Evolutionary conservation across 2,329 filamentous ascomycete species (phyloP).

Genomic region (Colletotrichum simmondsii): DNA sequence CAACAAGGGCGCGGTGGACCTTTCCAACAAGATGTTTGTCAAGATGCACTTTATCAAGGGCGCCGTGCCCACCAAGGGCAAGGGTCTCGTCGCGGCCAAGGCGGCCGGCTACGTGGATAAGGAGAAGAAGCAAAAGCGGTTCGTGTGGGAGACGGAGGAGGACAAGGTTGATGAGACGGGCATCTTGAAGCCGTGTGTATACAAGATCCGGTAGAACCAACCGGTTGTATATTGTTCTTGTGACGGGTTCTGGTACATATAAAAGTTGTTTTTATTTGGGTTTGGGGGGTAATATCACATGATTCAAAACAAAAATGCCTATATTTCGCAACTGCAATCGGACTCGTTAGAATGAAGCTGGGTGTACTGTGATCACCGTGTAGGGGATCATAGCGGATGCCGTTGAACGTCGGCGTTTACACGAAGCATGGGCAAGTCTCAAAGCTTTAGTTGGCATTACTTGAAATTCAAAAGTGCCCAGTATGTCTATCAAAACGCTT

Average conservation of each 20-base stretch:
- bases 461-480: not conserved
- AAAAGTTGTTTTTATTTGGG: slow-evolving; percentile 3
- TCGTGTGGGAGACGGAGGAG: slow-evolving; percentile 67
- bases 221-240: not conserved
- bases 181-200: slow-evolving; percentile 93
- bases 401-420: not conserved
- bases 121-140: slow-evolving; percentile 63
- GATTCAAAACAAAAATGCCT: not conserved
- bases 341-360: not conserved
- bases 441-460: not conserved
- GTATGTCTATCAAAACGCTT: slow-evolving; percentile 4
- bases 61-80: slow-evolving; percentile 79
- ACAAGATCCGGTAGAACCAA: slow-evolving; percentile 79
- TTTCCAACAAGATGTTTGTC: slow-evolving; percentile 98
- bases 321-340: not conserved
- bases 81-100: slow-evolving; percentile 71
- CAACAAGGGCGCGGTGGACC: slow-evolving; percentile 70
- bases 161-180: slow-evolving; percentile 69
- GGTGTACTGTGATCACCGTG: not conserved
- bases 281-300: no score
- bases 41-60: slow-evolving; percentile 94
- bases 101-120: slow-evolving; percentile 61
- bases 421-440: not conserved
- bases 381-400: not conserved
- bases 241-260: not conserved